Conservation (phyloP, 2,329 filamentous ascomycete genomes). For the Pseudopithomyces maydicus region DNA sequence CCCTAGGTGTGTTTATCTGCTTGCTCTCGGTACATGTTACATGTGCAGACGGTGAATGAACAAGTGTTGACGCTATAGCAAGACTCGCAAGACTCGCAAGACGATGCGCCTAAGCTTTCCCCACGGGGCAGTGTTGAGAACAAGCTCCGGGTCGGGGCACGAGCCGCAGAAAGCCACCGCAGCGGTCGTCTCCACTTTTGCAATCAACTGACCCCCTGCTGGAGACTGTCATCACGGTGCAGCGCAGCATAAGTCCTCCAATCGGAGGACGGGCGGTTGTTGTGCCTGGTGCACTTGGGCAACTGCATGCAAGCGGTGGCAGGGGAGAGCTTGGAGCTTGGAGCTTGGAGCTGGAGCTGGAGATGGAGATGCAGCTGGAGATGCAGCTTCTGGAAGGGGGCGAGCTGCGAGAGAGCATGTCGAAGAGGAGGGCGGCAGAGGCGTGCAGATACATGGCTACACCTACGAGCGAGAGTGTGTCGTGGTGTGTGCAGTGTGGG, state of each 20-base stretch:
- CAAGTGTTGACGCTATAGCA: no score
- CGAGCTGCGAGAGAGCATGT: not conserved
- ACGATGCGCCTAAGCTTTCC: not conserved
- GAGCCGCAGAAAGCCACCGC: conserved; percentile 3
- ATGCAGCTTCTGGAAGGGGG: not conserved
- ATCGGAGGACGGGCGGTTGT: conserved; percentile 2
- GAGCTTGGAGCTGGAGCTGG: no score
- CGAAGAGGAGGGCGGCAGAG: not conserved
- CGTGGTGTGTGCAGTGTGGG: no score
- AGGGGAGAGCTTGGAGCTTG: conserved; percentile 5
- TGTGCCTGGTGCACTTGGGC: not conserved
- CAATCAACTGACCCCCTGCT: conserved; percentile 9
- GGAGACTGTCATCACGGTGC: conserved; percentile 8
- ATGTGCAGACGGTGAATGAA: no score
- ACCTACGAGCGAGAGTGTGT: no score
- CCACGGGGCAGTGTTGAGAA: not conserved
- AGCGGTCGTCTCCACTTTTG: conserved; percentile 8
- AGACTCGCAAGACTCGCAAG: not conserved
- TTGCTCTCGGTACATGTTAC: no score
- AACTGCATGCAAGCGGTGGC: conserved; percentile 2
- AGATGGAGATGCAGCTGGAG: no score
- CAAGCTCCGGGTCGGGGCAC: conserved; percentile 2
- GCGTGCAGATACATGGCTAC: not conserved
- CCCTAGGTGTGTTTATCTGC: no score
- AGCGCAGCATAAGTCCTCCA: conserved; percentile 7